phyloP scores from a whole-genome alignment of 257 asterid genomes.

The Forsythia suspensa region DNA sequence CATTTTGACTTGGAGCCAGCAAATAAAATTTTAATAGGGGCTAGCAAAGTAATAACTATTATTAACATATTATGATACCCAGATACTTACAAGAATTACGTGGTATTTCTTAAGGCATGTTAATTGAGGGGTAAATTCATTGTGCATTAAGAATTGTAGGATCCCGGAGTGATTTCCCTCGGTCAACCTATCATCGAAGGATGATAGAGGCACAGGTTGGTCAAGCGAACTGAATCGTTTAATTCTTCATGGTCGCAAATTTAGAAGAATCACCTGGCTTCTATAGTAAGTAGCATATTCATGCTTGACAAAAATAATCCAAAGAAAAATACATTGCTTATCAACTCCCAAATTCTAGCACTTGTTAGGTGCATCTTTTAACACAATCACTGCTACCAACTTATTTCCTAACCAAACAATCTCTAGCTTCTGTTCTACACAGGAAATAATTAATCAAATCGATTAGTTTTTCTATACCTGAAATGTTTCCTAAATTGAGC shows the following conservation, averaged over 20 bases:
- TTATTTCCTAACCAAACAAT: neutral
- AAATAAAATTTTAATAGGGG: neutral
- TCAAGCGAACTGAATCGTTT: neutral
- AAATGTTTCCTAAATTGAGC: neutral
- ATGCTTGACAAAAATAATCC: slow-evolving; percentile 2
- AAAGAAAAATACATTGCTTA: neutral
- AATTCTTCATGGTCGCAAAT: too few relatives aligned
- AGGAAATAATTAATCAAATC: neutral
- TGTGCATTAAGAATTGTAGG: neutral
- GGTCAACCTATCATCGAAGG: neutral
- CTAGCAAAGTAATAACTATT: neutral
- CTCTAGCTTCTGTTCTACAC: neutral
- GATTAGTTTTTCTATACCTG: too few relatives aligned
- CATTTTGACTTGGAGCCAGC: neutral
- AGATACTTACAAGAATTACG: neutral
- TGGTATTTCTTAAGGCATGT: neutral
- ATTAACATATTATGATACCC: slow-evolving; percentile 1
- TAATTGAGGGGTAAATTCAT: neutral
- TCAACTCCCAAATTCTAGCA: neutral
- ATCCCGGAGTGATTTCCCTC: neutral
- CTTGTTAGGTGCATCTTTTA: neutral
- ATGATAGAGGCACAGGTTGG: neutral
- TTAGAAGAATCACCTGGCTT: neutral
- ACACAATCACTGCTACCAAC: neutral
- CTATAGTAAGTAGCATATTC: neutral